phyloP scores from a whole-genome alignment of 495 filamentous ascomycete genomes.

The Neurospora intermedia region DNA sequence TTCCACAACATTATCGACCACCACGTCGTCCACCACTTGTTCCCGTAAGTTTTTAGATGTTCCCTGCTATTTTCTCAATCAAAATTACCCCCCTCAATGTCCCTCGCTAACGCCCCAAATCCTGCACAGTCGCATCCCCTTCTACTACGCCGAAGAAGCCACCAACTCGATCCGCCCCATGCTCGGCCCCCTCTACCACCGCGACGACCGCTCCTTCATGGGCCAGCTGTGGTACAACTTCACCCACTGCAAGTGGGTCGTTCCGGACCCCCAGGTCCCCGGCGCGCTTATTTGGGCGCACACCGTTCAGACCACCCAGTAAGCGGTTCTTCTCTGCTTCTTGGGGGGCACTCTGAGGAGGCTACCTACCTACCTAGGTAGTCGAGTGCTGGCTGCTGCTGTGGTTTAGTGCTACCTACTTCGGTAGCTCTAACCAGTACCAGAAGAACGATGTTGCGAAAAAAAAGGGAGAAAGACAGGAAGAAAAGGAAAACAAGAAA shows the following conservation, averaged over 20 bases:
- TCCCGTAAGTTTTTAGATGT: constrained; percentile 26
- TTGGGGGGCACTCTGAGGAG: too few relatives aligned
- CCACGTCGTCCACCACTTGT: constrained; percentile 84
- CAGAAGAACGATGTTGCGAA: background rate
- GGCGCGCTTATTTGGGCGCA: constrained; percentile 24
- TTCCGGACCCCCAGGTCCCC: constrained; percentile 20
- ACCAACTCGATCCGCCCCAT: constrained; percentile 70
- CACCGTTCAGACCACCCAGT: background rate
- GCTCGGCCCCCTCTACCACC: constrained; percentile 69
- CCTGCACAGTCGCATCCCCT: constrained; percentile 55
- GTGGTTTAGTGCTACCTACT: background rate
- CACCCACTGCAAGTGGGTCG: constrained; percentile 26
- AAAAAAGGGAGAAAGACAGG: background rate
- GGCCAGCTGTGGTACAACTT: constrained; percentile 25
- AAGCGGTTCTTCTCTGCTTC: background rate
- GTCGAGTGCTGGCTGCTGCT: too few relatives aligned
- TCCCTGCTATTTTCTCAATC: background rate
- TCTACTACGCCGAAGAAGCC: constrained; percentile 83
- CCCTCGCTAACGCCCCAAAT: background rate
- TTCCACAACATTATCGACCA: constrained; percentile 87
- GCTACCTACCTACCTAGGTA: too few relatives aligned
- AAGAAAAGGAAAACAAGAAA: background rate
- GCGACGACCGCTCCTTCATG: constrained; percentile 34
- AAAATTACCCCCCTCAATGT: background rate
- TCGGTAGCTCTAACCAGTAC: background rate